phyloP scores from a whole-genome alignment of 257 asterid genomes.

The Lithospermum erythrorhizon region DNA sequence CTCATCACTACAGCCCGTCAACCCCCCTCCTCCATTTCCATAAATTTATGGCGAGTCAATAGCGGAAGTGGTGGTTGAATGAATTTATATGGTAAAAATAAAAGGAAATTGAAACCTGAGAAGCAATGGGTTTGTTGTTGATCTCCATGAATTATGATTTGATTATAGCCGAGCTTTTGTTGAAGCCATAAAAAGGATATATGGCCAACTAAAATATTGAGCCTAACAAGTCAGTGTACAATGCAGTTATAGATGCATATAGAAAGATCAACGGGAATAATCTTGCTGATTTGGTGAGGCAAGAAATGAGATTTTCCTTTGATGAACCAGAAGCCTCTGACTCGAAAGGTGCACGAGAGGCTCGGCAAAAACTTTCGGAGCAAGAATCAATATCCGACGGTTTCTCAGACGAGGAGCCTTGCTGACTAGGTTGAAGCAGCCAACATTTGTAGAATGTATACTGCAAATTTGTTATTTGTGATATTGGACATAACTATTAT shows the following conservation, averaged over 20 bases:
- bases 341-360: slow-evolving; percentile 32
- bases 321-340: slow-evolving; percentile 23
- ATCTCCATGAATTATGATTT: no score
- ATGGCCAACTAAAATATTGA: slow-evolving; percentile 54
- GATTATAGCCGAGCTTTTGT: no score
- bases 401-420: slow-evolving; percentile 1
- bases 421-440: neutral
- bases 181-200: slow-evolving; percentile 77
- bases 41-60: no score
- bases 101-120: no score
- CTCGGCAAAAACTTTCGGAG: slow-evolving; percentile 11
- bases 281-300: slow-evolving; percentile 63
- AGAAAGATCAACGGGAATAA: slow-evolving; percentile 48
- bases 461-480: no score
- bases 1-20: no score
- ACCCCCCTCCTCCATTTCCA: no score
- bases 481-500: no score
- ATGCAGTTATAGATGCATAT: slow-evolving; percentile 63
- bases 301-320: slow-evolving; percentile 55
- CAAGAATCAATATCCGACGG: neutral
- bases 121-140: no score
- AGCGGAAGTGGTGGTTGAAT: no score
- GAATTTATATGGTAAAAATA: no score
- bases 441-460: neutral
- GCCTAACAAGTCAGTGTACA: slow-evolving; percentile 45